phyloP scores from a whole-genome alignment of 108 stramenopile species.

The Cyclotella baltica region DNA sequence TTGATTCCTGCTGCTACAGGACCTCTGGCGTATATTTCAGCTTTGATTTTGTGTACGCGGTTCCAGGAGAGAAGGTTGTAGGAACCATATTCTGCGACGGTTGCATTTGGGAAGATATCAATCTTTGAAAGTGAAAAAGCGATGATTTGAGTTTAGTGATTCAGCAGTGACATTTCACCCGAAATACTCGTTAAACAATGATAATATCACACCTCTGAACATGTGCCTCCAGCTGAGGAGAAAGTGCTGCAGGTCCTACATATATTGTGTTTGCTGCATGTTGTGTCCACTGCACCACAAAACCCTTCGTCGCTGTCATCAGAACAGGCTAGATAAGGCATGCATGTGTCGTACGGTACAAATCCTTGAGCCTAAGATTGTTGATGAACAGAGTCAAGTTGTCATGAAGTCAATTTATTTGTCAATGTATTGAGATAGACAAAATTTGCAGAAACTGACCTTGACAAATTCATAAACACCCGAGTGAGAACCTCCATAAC shows the following conservation, averaged over 20 bases:
- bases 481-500: slow-evolving; percentile 69
- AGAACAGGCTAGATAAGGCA: slow-evolving; percentile 86
- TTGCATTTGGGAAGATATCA: slow-evolving; percentile 80
- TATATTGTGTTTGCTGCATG: slow-evolving; percentile 72
- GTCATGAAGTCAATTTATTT: not conserved
- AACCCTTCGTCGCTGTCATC: slow-evolving; percentile 76
- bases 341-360: slow-evolving; percentile 86
- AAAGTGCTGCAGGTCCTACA: slow-evolving; percentile 75
- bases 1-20: slow-evolving; percentile 93
- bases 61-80: slow-evolving; percentile 60
- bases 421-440: not conserved
- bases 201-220: slow-evolving; percentile 32
- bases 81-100: slow-evolving; percentile 90
- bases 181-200: too few relatives aligned
- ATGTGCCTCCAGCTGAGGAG: slow-evolving; percentile 44
- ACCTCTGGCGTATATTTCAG: slow-evolving; percentile 94
- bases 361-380: slow-evolving; percentile 37
- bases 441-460: not conserved
- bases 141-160: too few relatives aligned
- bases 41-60: slow-evolving; percentile 74
- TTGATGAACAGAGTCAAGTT: not conserved
- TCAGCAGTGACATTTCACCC: too few relatives aligned
- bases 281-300: slow-evolving; percentile 74
- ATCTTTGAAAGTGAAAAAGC: slow-evolving; percentile 39
- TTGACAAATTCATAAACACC: slow-evolving; percentile 52